Base-by-base conservation (phyloP, 106 monocot genomes). In the Dioscorea zingiberensis region DNA sequence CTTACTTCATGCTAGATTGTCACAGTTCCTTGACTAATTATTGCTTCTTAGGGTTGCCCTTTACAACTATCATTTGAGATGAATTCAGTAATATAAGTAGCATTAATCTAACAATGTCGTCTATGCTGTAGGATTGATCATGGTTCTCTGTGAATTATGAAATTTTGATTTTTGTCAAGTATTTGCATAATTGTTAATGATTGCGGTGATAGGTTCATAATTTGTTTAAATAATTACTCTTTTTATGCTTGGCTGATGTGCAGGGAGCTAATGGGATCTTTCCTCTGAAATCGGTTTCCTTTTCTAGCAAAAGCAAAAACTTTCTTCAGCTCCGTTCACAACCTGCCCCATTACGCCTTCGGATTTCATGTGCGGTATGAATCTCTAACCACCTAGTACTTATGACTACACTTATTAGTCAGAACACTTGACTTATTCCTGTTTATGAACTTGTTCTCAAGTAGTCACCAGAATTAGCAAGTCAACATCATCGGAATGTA, bases 291-390 rank as follows among this genome's bases (percentile, higher is more conserved):
- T 76, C 72, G 12, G 67, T 81, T 48, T 76, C 81, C 25, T 76
- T 81, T 54, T 55, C 70, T 22, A 32, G 71, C 55, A 67, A 71
- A 49, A 62, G 48, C 38, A 80, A 44, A 54, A 76, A 18, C 58
- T 68, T 67, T 48, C 60, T 57, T 22, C 71, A 71, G 23, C 27
- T 60, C 21, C 32, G 47, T 3, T 63, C 54, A 29, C 63, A 48
- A 51, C 48, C 54, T 25, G 25, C 45, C 2, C 30, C 55, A n/a
- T 14, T 16, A 2, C 71, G 66, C 15, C 63, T 81, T 55, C 13
- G n/a, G 38, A 51, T 76, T 68, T 81, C 71, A 23, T 81, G 81
- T 51, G 53, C 76, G 59, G 81, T 81, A 81, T 67, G 57, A 60
- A 13, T 48, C 27, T 30, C 3, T 67, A 14, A 1, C 24, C 28